These are phyloP conservation scores for Eragrostis nindensis DNA, from an alignment of 176 grass and related monocot genomes.

Conservation along the genomic window DNA sequence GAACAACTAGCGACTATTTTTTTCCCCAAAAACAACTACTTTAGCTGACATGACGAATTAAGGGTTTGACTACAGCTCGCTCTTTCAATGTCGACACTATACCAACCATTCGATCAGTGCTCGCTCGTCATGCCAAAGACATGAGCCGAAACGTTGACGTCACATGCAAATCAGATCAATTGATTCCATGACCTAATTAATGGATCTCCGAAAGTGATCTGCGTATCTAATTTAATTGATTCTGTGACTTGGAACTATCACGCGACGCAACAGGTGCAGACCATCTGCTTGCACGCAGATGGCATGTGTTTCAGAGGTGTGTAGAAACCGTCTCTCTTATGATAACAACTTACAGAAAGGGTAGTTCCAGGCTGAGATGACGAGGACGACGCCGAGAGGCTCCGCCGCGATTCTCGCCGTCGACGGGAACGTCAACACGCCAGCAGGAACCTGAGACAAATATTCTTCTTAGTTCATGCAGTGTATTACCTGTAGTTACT, in stretches of 20 bases:
- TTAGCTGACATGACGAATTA: not conserved
- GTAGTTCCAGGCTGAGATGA: constrained; percentile 97
- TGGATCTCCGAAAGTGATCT: not conserved
- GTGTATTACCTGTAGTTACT: not conserved
- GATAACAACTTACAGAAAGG: constrained; percentile 76
- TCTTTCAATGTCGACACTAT: not conserved
- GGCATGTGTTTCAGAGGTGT: not conserved
- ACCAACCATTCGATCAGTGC: not conserved
- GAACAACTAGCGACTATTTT: not conserved
- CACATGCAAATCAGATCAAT: not conserved
- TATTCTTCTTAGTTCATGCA: not conserved
- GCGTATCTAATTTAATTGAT: not conserved
- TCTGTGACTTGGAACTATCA: not conserved
- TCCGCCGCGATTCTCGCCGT: constrained; percentile 69
- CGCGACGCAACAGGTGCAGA: not conserved
- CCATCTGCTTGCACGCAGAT: not conserved
- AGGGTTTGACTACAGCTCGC: too few species aligned
- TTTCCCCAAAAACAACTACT: too few species aligned
- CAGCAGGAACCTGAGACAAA: constrained; percentile 58
- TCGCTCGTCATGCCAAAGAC: not conserved
- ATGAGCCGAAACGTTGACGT: not conserved
- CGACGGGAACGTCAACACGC: constrained; percentile 79
- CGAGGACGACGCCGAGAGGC: constrained; percentile 78
- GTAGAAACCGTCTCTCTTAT: too few species aligned
- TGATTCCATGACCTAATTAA: not conserved